Conservation (phyloP, 768 basidiomycete genomes). For the Termitomyces sp. region DNA sequence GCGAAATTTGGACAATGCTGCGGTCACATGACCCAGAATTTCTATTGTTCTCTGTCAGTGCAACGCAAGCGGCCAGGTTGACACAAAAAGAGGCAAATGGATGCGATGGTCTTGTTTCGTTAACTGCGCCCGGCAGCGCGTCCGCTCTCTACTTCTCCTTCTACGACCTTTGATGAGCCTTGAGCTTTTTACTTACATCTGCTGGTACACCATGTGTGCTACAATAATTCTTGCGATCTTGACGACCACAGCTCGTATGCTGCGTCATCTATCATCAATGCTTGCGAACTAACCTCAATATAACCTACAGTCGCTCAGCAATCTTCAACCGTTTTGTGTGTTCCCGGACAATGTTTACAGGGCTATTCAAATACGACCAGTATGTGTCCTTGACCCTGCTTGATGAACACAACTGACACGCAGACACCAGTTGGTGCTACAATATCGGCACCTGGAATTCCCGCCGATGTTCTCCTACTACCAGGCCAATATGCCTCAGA, state of each 20-base stretch:
- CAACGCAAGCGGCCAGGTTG: background rate
- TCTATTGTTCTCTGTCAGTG: background rate
- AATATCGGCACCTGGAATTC: constrained; percentile 43
- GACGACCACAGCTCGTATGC: constrained; percentile 8
- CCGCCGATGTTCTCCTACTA: constrained; percentile 46
- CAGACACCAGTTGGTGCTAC: constrained; percentile 49
- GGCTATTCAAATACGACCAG: constrained; percentile 59
- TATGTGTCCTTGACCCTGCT: constrained; percentile 13
- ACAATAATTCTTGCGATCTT: constrained; percentile 9
- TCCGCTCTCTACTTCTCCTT: constrained; percentile 14
- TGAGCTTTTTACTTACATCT: constrained; percentile 6
- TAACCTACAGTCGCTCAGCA: constrained; percentile 13
- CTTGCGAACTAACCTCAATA: background rate
- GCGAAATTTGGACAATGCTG: background rate
- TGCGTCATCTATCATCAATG: background rate
- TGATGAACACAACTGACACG: background rate
- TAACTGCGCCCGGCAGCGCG: background rate
- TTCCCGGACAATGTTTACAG: constrained; percentile 69
- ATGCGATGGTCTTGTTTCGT: constrained; percentile 8
- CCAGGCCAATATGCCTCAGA: constrained; percentile 61
- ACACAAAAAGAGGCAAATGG: constrained; percentile 21
- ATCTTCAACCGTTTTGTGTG: constrained; percentile 46
- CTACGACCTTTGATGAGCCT: constrained; percentile 21
- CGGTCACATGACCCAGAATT: background rate
- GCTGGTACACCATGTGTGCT: constrained; percentile 19